Evolutionary conservation across 1,284 basidiomycete species (phyloP), one percentile per base, ranked within the genome.

Genomic region (Heterobasidion parviporum): DNA sequence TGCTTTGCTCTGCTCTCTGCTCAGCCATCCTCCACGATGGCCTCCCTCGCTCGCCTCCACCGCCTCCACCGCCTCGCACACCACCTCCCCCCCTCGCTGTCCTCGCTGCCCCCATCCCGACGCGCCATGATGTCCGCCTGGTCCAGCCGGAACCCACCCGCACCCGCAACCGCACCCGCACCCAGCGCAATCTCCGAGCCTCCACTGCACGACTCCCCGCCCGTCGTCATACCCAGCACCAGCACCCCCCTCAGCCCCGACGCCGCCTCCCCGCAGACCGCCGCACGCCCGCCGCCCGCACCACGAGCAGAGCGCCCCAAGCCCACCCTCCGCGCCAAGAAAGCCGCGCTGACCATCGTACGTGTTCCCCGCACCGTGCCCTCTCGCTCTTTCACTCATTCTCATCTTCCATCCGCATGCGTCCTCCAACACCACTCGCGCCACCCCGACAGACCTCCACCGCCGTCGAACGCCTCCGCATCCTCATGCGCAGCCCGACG

Each of bases 321-420:
- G 63, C 87, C 87, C 9, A 80, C 74, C 57, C 75, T 94, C 59
- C 80, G 83, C 58, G 77, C 91, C 0, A 82, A 83, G 61, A 95
- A 93, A 72, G 91, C 89, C 10, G 92, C 92, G 1, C 76, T 96
- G 54, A 78, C 81, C 1, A 83, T 97, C 62, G 93, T 94, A 64
- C 67, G 89, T 81, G 32, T 53, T 9, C 16, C 43, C 52, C 55
- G 52, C 44, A 35, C 53, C 47, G 20, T 3, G 46, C 10, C n/a
- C 14, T 49, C 16, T 4, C 14, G 55, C 15, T 50, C 15, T 43
- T 18, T 53, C 18, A 18, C 43, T 0, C 12, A 33, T 15, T 16
- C 2, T 48, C 7, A n/a, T n/a, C 36, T 34, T 26, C 5, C 26
- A 26, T 5, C 26, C 26, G 26, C 26, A 26, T 26, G 26, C 26